These are phyloP conservation scores for Reutealis trisperma DNA, from an alignment of 345 rosid genomes.

Conservation along the genomic window DNA sequence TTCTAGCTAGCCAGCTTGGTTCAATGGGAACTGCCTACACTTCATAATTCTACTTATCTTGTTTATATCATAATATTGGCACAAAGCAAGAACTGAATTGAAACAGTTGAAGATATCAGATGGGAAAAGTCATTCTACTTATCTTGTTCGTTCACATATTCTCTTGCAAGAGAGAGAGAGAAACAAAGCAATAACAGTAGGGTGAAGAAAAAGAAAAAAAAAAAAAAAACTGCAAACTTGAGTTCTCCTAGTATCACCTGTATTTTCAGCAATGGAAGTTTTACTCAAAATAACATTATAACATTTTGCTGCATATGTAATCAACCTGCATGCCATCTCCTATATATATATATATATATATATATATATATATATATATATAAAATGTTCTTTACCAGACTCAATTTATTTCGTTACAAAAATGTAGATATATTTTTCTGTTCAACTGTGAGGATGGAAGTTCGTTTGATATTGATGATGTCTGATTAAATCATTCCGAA, in stretches of 20 bases:
- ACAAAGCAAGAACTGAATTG: neutral
- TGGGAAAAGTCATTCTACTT: neutral
- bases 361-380: too few species aligned
- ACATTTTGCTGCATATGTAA: neutral
- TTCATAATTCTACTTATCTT: neutral
- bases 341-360: too few species aligned
- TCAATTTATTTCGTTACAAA: too few species aligned
- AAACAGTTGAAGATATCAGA: neutral
- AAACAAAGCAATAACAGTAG: too few species aligned
- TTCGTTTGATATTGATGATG: conserved; percentile 1
- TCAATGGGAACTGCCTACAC: too few species aligned
- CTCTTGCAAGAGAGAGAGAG: too few species aligned
- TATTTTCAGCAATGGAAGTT: neutral
- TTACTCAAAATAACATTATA: too few species aligned
- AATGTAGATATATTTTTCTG: too few species aligned
- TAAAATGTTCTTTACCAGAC: neutral
- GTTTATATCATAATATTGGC: neutral
- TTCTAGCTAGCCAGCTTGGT: too few species aligned
- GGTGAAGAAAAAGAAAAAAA: too few species aligned
- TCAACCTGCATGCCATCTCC: neutral
- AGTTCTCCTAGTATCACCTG: neutral
- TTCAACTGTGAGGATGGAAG: neutral
- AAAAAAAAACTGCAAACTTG: neutral
- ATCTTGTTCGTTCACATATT: too few species aligned
- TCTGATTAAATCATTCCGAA: neutral